Evolutionary conservation across 768 basidiomycete genomes (phyloP).

Genomic region (Leccinum imitatum): DNA sequence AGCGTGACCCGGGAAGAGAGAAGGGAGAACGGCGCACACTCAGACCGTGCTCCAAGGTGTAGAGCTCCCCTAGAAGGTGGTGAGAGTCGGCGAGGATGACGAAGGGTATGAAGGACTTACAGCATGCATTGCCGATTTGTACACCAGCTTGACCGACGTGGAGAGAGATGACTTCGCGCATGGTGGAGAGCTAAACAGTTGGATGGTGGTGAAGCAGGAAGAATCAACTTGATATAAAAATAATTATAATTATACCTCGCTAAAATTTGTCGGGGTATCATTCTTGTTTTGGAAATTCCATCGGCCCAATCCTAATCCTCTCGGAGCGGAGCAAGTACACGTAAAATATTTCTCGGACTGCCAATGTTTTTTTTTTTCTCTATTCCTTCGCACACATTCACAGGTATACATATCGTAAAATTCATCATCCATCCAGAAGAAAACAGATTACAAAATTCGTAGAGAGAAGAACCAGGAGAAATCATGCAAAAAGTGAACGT

Average conservation of each 20-base stretch:
- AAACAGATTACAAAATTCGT: slow-evolving; percentile 31
- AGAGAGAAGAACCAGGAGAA: slow-evolving; percentile 26
- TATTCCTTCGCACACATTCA: neutral
- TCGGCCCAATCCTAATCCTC: neutral
- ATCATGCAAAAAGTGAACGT: slow-evolving; percentile 16
- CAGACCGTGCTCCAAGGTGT: slow-evolving; percentile 96
- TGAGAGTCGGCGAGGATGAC: slow-evolving; percentile 11
- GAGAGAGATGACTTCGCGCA: slow-evolving; percentile 95
- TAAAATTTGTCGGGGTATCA: slow-evolving; percentile 21
- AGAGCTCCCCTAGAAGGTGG: slow-evolving; percentile 78
- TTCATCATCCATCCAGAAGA: slow-evolving; percentile 30
- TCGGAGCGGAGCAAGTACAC: slow-evolving; percentile 2
- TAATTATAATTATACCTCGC: neutral
- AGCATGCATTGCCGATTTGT: slow-evolving; percentile 94
- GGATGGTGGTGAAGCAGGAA: slow-evolving; percentile 16
- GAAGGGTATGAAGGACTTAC: slow-evolving; percentile 46
- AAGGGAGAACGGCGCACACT: slow-evolving; percentile 56
- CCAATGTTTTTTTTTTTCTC: neutral
- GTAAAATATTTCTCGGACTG: neutral
- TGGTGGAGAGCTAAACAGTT: slow-evolving; percentile 32
- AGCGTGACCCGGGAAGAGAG: slow-evolving; percentile 10
- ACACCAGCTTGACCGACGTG: slow-evolving; percentile 98
- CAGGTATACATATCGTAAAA: slow-evolving; percentile 29
- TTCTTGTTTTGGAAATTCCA: slow-evolving; percentile 29
- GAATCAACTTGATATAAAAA: slow-evolving; percentile 5